Evolutionary conservation across 768 basidiomycete species (phyloP).

Genomic region (Tubosaeta brunneosetosa): DNA sequence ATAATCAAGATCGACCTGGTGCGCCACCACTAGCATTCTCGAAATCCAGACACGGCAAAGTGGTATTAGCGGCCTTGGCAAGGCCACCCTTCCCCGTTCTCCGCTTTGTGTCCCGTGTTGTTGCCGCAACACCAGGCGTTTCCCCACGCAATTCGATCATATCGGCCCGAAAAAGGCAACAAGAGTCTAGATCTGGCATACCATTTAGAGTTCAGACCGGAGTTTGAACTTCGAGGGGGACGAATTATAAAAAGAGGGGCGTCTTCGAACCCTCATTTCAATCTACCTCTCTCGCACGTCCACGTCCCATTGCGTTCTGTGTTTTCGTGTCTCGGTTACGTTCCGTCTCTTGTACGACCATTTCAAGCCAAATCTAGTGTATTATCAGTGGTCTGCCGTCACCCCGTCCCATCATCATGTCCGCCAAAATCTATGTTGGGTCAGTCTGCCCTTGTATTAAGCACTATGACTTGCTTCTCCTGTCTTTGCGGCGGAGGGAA

Average conservation of each 20-base stretch:
- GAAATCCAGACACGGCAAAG: neutral
- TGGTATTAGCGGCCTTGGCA: neutral
- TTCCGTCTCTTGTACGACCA: slow-evolving; percentile 49
- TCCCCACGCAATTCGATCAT: slow-evolving; percentile 19
- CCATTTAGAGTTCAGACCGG: slow-evolving; percentile 38
- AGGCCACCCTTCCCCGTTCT: neutral
- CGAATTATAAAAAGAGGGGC: slow-evolving; percentile 40
- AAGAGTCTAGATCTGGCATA: slow-evolving; percentile 18
- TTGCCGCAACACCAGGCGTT: neutral
- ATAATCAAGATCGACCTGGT: slow-evolving; percentile 9
- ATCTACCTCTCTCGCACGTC: slow-evolving; percentile 43
- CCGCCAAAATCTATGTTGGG: slow-evolving; percentile 86
- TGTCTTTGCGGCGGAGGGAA: slow-evolving; percentile 38
- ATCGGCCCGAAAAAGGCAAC: slow-evolving; percentile 16
- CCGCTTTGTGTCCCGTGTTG: neutral
- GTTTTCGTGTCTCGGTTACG: slow-evolving; percentile 54
- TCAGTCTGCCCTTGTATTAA: slow-evolving; percentile 67
- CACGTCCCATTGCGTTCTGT: slow-evolving; percentile 43
- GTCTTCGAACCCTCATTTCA: slow-evolving; percentile 28
- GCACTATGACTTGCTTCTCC: slow-evolving; percentile 41
- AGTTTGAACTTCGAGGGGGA: slow-evolving; percentile 41
- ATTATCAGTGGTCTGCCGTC: slow-evolving; percentile 35
- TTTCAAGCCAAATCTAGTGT: slow-evolving; percentile 47
- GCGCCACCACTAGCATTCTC: slow-evolving; percentile 1
- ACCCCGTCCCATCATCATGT: slow-evolving; percentile 45